Percentiles rank a stretch among this genome's conserved stretches.
Evolutionary conservation across 73 alveolate species (phyloP).

Genomic region (Paramecium biaurelia): DNA sequence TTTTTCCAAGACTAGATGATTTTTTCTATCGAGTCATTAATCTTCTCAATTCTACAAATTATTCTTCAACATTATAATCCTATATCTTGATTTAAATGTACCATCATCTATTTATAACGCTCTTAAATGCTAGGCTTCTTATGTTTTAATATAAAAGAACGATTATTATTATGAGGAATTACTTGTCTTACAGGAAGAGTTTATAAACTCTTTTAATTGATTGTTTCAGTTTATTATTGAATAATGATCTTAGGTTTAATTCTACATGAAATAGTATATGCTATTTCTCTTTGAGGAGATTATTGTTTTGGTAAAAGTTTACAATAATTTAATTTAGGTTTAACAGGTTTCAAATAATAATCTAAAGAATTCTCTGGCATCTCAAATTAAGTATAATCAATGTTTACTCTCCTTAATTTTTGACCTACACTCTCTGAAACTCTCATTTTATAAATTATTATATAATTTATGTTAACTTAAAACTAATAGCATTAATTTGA

Average conservation of each 20-base stretch:
- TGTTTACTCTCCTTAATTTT: background rate
- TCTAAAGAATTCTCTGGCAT: background rate
- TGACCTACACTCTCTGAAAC: background rate
- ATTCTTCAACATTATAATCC: background rate
- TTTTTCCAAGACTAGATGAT: background rate
- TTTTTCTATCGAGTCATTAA: constrained; percentile 7
- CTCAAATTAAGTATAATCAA: background rate
- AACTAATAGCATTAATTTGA: background rate
- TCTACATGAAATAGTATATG: background rate
- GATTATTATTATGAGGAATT: background rate
- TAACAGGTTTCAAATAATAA: background rate
- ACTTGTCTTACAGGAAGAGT: background rate
- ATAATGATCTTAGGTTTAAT: background rate
- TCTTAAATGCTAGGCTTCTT: background rate
- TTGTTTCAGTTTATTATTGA: background rate
- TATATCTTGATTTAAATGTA: background rate
- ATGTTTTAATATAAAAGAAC: background rate
- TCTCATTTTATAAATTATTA: background rate
- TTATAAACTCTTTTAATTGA: background rate
- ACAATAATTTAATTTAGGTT: background rate
- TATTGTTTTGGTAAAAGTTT: background rate
- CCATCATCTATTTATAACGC: background rate
- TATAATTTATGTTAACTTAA: background rate
- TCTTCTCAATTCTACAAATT: constrained; percentile 4
- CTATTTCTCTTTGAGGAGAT: background rate